phyloP scores from a whole-genome alignment of 768 basidiomycete species.

The Lentinula guzmanii region DNA sequence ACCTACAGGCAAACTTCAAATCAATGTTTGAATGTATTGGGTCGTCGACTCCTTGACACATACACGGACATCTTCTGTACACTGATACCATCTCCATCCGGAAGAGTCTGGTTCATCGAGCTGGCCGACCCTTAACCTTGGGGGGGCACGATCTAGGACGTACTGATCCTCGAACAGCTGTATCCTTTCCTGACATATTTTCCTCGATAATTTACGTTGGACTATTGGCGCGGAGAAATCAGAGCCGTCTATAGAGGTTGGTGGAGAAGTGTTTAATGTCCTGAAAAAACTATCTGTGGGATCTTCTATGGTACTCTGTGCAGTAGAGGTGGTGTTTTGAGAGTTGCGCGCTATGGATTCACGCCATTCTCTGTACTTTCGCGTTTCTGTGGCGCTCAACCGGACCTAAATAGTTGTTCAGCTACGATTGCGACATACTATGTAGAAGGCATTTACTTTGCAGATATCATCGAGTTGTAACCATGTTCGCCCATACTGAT shows the following conservation, averaged over 20 bases:
- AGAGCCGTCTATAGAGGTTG: background rate
- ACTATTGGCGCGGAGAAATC: background rate
- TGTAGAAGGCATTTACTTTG: background rate
- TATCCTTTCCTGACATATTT: background rate
- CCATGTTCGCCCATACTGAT: slow-evolving; percentile 1
- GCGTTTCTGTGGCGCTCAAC: background rate
- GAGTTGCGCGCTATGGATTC: background rate
- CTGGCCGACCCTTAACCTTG: background rate
- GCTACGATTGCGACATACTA: background rate
- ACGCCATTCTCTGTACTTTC: slow-evolving; percentile 2
- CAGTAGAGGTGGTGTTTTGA: background rate
- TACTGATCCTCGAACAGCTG: background rate
- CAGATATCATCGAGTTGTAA: background rate
- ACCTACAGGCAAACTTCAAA: background rate
- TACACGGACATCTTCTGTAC: slow-evolving; percentile 1
- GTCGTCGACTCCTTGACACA: background rate
- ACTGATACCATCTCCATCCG: slow-evolving; percentile 6
- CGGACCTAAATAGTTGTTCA: background rate
- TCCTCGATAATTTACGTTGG: background rate
- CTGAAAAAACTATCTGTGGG: background rate
- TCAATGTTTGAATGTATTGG: background rate
- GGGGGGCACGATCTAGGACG: background rate
- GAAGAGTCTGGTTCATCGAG: background rate
- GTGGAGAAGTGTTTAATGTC: background rate
- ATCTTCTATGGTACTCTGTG: background rate